A percentile compares a stretch with the other conserved stretches of the same genome.
phyloP scores from a whole-genome alignment of 2,329 filamentous ascomycete species.

The Fusarium sp. region DNA sequence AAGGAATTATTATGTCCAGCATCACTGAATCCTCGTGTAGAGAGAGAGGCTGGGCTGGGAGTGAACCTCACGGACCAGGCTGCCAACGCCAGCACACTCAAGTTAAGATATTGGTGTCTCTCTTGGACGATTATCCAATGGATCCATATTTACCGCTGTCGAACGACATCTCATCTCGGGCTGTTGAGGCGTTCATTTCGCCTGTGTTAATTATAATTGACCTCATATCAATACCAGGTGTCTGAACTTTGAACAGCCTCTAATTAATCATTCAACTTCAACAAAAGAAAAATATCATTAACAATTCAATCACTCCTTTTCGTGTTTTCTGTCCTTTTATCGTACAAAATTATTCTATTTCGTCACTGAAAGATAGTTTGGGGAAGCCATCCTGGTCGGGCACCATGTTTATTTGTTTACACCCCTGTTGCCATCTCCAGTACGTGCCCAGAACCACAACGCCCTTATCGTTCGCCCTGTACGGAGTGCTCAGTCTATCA shows the following conservation, averaged over 20 bases:
- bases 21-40: background rate
- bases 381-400: constrained; percentile 2
- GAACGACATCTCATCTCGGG: constrained; percentile 34
- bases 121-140: constrained; percentile 37
- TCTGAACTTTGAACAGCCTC: background rate
- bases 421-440: constrained; percentile 16
- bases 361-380: background rate
- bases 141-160: constrained; percentile 38
- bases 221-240: background rate
- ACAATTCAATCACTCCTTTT: background rate
- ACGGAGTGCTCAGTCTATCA: too few relatives aligned
- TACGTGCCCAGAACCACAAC: too few relatives aligned
- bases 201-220: constrained; percentile 11
- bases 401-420: constrained; percentile 17
- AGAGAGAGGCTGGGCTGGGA: too few relatives aligned
- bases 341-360: background rate
- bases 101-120: constrained; percentile 18
- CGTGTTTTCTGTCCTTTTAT: background rate
- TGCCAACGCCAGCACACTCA: background rate
- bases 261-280: background rate
- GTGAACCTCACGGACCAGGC: background rate
- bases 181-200: constrained; percentile 21
- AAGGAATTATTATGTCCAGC: constrained; percentile 14
- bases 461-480: background rate
- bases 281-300: background rate